phyloP scores from a whole-genome alignment of 495 filamentous ascomycete species.

The Tetracladium marchalianum region DNA sequence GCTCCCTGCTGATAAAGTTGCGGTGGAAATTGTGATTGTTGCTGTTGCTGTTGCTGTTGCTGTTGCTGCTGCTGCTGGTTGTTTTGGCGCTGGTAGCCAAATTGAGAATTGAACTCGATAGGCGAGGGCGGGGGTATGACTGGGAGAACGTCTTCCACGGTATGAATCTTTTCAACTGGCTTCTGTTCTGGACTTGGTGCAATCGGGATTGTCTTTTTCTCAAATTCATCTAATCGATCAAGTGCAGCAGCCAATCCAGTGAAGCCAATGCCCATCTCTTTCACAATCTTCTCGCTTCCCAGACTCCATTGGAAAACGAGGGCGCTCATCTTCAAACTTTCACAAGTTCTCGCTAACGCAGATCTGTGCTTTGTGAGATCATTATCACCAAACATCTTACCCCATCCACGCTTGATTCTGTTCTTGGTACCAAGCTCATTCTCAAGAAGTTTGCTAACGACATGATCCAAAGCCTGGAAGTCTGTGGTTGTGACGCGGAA shows the following conservation, averaged over 20 bases:
- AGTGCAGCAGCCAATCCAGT: conserved; percentile 37
- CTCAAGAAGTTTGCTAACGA: conserved; percentile 36
- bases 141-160: no score
- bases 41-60: not conserved
- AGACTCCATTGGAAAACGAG: conserved; percentile 36
- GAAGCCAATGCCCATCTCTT: conserved; percentile 34
- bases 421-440: conserved; percentile 39
- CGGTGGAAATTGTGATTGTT: no score
- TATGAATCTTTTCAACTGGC: no score
- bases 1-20: no score
- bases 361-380: conserved; percentile 33
- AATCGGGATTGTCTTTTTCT: conserved; percentile 2
- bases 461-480: conserved; percentile 39
- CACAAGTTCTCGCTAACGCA: conserved; percentile 26
- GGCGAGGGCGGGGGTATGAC: no score
- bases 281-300: conserved; percentile 28
- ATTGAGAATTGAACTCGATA: no score
- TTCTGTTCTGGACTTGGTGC: not conserved
- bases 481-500: conserved; percentile 33
- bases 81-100: not conserved
- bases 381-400: conserved; percentile 30
- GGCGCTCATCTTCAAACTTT: conserved; percentile 32
- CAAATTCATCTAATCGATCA: conserved; percentile 24
- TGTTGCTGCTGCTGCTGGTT: not conserved
- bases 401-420: conserved; percentile 39